Evolutionary conservation across 2,329 filamentous ascomycete species (phyloP), one percentile per base, ranked within the genome.

Genomic region (Celoporthe dispersa): DNA sequence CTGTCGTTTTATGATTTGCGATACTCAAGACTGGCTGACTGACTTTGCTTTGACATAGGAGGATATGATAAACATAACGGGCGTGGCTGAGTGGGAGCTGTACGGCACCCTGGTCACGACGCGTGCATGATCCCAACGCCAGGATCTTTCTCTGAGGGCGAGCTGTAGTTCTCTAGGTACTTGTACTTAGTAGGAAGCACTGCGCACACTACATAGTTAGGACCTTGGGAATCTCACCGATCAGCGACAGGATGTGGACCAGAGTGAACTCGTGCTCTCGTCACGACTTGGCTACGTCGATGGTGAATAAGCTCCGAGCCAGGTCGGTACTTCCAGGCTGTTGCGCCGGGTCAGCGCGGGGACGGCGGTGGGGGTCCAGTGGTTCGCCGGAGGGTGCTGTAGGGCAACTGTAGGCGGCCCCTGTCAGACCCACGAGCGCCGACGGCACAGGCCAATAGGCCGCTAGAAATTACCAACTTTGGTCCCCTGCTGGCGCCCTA

Each of bases 401-500:
- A 31, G 28, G 33, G 22, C 19, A 28, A 19, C 28, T 22, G 25
- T 53, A 63, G 37, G 51, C 25, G 25, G 12, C 28, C 53, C 53
- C 53, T 57, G 53, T 33, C 53, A 57, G 28, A 5, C 44, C 53
- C 53, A 57, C 51, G 9, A 12, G n/a, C 51, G 8, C 25, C 5
- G 25, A 16, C 19, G 2, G 44, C 16, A n/a, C 53, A 28, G 39
- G 39, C 55, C 68, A 70, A 70, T 70, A 51, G 60, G 65, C 44
- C 51, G n/a, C 68, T 64, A 41, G 37, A 57, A 63, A 70, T 70
- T 70, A 70, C 59, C 68, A 70, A 70, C 37, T 9, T 44, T 48
- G 41, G 19, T 44, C 57, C 16, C 14, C 37, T 53, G 65, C 60
- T 22, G 28, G 22, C 65, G n/a, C 33, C 39, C 65, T 33, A n/a